These are phyloP conservation scores for Oryza rufipogon DNA, from an alignment of 176 grass and related monocot genomes.

Conservation along the genomic window DNA sequence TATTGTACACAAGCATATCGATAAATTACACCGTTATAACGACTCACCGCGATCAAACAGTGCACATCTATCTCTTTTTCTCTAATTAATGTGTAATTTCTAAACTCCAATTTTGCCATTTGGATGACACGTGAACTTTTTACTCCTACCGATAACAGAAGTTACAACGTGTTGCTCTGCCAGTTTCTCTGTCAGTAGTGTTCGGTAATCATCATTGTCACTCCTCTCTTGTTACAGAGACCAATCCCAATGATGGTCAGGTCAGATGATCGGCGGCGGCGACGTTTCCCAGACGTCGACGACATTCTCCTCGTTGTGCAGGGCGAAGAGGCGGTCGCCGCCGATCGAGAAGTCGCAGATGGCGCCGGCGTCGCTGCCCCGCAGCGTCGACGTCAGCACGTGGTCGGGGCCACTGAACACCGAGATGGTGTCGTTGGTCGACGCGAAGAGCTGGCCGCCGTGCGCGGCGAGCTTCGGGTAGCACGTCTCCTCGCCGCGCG, in stretches of 20 bases:
- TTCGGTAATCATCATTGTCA: background rate
- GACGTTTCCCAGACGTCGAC: constrained; percentile 91
- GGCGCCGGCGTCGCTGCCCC: constrained; percentile 55
- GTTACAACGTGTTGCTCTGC: background rate
- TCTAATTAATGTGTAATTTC: background rate
- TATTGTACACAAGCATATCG: background rate
- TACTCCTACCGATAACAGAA: background rate
- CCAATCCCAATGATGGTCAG: background rate
- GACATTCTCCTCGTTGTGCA: constrained; percentile 82
- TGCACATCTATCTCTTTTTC: background rate
- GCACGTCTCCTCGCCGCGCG: constrained; percentile 64
- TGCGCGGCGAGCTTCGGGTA: constrained; percentile 84
- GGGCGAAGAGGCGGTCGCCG: constrained; percentile 71
- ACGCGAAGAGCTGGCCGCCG: constrained; percentile 81
- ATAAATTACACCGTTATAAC: background rate
- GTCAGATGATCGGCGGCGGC: constrained; percentile 68
- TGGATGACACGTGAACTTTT: background rate
- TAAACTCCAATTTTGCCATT: background rate
- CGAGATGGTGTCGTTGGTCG: constrained; percentile 65
- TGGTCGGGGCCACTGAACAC: constrained; percentile 82
- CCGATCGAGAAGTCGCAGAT: constrained; percentile 94
- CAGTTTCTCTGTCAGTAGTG: constrained; percentile 7
- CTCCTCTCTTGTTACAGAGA: background rate
- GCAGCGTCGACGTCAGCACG: constrained; percentile 70
- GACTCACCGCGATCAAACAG: background rate